Evolutionary conservation across 1,139 yeast species (phyloP), one percentile per base, ranked within the genome.

Genomic region (Williopsis jadinii): DNA sequence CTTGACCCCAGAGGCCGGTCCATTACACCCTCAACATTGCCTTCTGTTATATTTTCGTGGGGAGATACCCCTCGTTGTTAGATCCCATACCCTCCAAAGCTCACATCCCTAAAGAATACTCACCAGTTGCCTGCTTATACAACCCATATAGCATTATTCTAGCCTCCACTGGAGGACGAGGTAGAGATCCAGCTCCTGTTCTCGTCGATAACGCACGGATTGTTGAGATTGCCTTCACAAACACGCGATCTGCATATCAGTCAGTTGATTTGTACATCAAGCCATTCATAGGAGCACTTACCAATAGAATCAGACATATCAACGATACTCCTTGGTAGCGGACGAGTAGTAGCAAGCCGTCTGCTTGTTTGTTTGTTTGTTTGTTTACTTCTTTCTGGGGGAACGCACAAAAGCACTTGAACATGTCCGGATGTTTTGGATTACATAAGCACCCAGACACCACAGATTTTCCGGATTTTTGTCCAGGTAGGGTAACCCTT

Each of bases 161-260:
- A 46, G 71, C 77, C 42, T 80, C 84, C 2, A 86, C 77, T 1
- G 95, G 90, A 0, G 95, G 95, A 36, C 90, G 72, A 0, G 94
- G 86, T 37, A 84, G 66, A 9, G 84, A 70, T n/a, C 83, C 82
- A 41, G 80, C 73, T 42, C 80, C 80, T 12, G 84, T 72, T 38
- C 84, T 69, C 8, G 84, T 74, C 9, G 92, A 80, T 40, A 86
- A 67, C 5, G 88, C 77, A 47, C 84, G 71, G 41, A 86, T 83
- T 9, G 95, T 84, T 35, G 87, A 69, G 45, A 86, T 84, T 9
- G 95, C 95, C 63, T 81, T 81, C 30, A 77, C 83, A 60, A 84
- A 84, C 8, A 84, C 90, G 40, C 87, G 77, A 62, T 84, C 94
- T 76, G 49, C 19, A 6, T 15, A 26, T 14, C n/a, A 6, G 24